Percentiles rank a stretch among this genome's conserved stretches.
These are phyloP conservation scores for Luzula sylvatica DNA, from an alignment of 176 grass and related monocot genomes.

Conservation along the genomic window DNA sequence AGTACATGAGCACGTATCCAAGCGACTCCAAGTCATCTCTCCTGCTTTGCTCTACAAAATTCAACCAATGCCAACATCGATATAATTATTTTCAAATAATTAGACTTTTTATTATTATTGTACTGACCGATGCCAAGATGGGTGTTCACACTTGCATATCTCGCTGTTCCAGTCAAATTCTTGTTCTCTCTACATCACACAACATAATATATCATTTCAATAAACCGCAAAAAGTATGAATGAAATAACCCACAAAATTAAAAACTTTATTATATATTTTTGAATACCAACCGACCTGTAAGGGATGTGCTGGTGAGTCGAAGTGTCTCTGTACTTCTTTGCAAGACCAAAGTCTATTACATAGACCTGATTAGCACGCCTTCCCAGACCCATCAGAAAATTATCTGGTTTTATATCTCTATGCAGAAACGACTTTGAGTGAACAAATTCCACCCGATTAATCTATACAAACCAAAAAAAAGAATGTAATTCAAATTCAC, in stretches of 20 bases:
- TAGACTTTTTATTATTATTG: too few species aligned
- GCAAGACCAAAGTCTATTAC: slow-evolving; percentile 98
- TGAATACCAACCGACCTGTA: slow-evolving; percentile 55
- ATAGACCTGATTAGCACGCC: slow-evolving; percentile 94
- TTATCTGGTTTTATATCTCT: slow-evolving; percentile 98
- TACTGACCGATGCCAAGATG: slow-evolving; percentile 99
- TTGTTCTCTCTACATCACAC: slow-evolving; percentile 83
- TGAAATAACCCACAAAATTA: background rate
- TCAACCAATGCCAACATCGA: too few species aligned
- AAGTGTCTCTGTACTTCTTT: slow-evolving; percentile 84
- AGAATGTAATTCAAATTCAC: background rate
- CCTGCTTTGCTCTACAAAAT: slow-evolving; percentile 87
- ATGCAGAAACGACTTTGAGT: slow-evolving; percentile 89
- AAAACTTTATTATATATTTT: too few species aligned
- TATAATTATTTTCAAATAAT: too few species aligned
- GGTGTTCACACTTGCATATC: slow-evolving; percentile 93
- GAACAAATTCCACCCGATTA: slow-evolving; percentile 88
- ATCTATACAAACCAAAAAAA: slow-evolving; percentile 38
- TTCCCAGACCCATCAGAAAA: slow-evolving; percentile 96
- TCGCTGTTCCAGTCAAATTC: slow-evolving; percentile 86
- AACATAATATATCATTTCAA: background rate
- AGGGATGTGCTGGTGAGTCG: slow-evolving; percentile 88
- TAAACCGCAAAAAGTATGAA: background rate
- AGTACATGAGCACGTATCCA: slow-evolving; percentile 98
- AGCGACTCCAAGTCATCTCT: slow-evolving; percentile 99